These are phyloP conservation scores for Nicotiana rustica DNA, from an alignment of 305 asterid species.

Conservation along the genomic window DNA sequence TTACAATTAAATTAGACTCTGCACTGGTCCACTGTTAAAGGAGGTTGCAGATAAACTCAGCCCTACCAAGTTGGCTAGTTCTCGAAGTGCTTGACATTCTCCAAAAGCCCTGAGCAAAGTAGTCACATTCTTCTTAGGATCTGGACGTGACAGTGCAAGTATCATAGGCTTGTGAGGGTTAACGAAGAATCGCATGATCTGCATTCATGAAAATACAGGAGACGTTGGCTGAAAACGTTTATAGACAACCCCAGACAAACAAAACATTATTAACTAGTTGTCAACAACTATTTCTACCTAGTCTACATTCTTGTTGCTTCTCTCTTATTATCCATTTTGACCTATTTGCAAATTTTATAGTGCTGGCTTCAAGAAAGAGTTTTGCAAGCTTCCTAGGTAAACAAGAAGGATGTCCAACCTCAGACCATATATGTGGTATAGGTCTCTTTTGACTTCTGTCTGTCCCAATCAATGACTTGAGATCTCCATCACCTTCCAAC, in stretches of 20 bases:
- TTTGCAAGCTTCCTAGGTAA: not conserved
- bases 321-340: constrained; percentile 23
- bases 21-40: constrained; percentile 34
- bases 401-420: constrained; percentile 50
- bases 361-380: not conserved
- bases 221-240: constrained; percentile 3
- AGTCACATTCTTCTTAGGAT: constrained; percentile 73
- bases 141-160: constrained; percentile 74
- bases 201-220: constrained; percentile 43
- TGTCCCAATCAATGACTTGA: constrained; percentile 56
- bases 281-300: constrained; percentile 16
- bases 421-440: constrained; percentile 71
- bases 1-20: constrained; percentile 32
- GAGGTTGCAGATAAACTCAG: constrained; percentile 33
- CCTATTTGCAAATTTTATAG: not conserved
- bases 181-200: constrained; percentile 68
- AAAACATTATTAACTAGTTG: constrained; percentile 12
- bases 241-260: constrained; percentile 31
- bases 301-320: constrained; percentile 28
- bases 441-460: constrained; percentile 61
- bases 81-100: constrained; percentile 70
- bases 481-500: constrained; percentile 63
- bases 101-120: constrained; percentile 74
- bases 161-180: constrained; percentile 84
- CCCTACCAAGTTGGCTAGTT: constrained; percentile 71